Evolutionary conservation across 768 basidiomycete species (phyloP).

Genomic region (Naganishia randhawae): DNA sequence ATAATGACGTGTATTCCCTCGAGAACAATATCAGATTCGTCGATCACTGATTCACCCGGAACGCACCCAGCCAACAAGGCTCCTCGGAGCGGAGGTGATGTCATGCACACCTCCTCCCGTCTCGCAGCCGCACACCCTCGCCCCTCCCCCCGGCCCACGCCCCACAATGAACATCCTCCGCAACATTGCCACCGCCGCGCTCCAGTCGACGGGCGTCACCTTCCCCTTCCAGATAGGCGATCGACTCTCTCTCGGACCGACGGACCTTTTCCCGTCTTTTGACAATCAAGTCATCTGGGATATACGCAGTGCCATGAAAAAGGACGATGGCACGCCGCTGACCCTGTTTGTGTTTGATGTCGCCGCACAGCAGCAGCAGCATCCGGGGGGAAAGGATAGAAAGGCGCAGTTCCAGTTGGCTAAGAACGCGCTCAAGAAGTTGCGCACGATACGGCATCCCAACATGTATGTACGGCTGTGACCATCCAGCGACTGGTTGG

Average conservation of each 20-base stretch:
- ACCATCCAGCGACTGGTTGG: not conserved
- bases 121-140: too few species aligned
- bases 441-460: constrained; percentile 87
- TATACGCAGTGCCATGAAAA: constrained; percentile 80
- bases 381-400: constrained; percentile 53
- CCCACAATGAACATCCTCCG: constrained; percentile 75
- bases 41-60: not conserved
- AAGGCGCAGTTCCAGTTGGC: constrained; percentile 69
- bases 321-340: constrained; percentile 78
- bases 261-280: constrained; percentile 53
- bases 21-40: not conserved
- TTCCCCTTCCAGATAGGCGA: constrained; percentile 79
- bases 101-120: not conserved
- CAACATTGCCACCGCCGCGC: constrained; percentile 57
- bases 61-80: not conserved
- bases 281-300: constrained; percentile 74
- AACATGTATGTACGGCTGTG: constrained; percentile 59
- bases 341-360: constrained; percentile 89
- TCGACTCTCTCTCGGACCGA: constrained; percentile 54
- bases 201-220: constrained; percentile 86
- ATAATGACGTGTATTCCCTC: not conserved
- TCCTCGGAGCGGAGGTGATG: not conserved
- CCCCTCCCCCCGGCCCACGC: not conserved
- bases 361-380: constrained; percentile 42
- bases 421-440: constrained; percentile 81